Base-by-base conservation (phyloP, 2,329 filamentous ascomycete species). In the Epichloe typhina region DNA sequence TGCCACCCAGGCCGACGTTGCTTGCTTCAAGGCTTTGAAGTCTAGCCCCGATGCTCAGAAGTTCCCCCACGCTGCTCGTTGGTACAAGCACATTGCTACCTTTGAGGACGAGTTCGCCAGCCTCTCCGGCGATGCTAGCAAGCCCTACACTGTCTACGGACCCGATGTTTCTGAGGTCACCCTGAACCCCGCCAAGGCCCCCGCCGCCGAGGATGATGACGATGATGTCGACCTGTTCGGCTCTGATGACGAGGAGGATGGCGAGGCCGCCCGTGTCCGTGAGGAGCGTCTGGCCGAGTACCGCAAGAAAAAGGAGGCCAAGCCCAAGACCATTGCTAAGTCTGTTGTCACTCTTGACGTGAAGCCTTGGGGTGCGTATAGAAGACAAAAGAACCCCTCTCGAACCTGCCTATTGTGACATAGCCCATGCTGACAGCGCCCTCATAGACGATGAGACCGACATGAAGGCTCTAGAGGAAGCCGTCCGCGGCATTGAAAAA, bases 21-120 rank as follows among this genome's bases (percentile, higher is more conserved):
- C 85, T 72, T 82, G 82, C 75, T 97, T 86, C 86, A 95, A 97
- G 82, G 86, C 86, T 65, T 72, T 96, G 69, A 83, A 77, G 66
- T 72, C 77, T 61, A 72, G 81, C 54, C 93, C 93, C 62, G 82
- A 85, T 61, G 80, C 85, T 64, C 76, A 78, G 70, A 95, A 95
- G 78, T 95, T 86, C 83, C 89, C 65, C 65, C 79, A 95, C 76
- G 89, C 86, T 66, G 88, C 88, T 67, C 86, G 93, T 72, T 98
- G 93, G 93, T 96, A 95, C 83, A 95, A 94, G 82, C 91, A 98
- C 82, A 88, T 96, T 68, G 82, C 86, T 70, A 86, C 86, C 62
- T 95, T 87, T 76, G 84, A 94, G 79, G 79, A 85, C 61, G 91
- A 97, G 72, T 97, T 97, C 77, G 77, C 85, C 64, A 86, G 83